Percentiles rank a stretch among this genome's conserved stretches.
These are phyloP conservation scores for Mucor circinelloides DNA, from an alignment of 371 early-diverging fungal genomes.

Conservation along the genomic window DNA sequence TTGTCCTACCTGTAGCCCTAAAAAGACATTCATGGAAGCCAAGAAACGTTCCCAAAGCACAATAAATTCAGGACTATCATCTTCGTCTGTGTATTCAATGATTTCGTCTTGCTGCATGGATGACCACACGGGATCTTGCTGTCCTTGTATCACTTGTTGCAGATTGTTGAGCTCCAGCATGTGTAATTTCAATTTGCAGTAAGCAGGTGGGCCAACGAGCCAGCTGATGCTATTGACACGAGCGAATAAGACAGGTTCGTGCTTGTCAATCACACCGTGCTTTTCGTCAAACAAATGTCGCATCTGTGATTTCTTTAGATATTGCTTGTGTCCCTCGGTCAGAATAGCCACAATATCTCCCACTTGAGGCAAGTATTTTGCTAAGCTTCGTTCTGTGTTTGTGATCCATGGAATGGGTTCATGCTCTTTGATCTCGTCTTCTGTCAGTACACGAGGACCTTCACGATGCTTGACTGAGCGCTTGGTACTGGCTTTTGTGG, in stretches of 20 bases:
- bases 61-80: slow-evolving; percentile 72
- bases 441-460: slow-evolving; percentile 26
- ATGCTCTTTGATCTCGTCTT: slow-evolving; percentile 38
- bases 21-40: slow-evolving; percentile 55
- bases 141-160: slow-evolving; percentile 4
- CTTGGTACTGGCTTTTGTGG: slow-evolving; percentile 10
- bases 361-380: slow-evolving; percentile 74
- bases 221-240: slow-evolving; percentile 60
- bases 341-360: slow-evolving; percentile 67
- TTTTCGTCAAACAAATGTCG: slow-evolving; percentile 55
- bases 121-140: slow-evolving; percentile 42
- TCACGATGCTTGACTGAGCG: slow-evolving; percentile 27
- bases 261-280: slow-evolving; percentile 44
- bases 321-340: slow-evolving; percentile 67
- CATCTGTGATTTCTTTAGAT: slow-evolving; percentile 56
- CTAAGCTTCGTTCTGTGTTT: slow-evolving; percentile 51
- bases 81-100: slow-evolving; percentile 73
- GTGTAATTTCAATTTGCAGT: slow-evolving; percentile 59
- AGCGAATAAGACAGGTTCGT: slow-evolving; percentile 62
- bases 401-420: slow-evolving; percentile 68
- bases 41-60: slow-evolving; percentile 67
- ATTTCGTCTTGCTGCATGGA: slow-evolving; percentile 43
- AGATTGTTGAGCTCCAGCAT: slow-evolving; percentile 41
- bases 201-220: slow-evolving; percentile 74
- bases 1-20: slow-evolving; percentile 48